Evolutionary conservation across 768 basidiomycete genomes (phyloP).

Genomic region (Leccinum truebloodii): DNA sequence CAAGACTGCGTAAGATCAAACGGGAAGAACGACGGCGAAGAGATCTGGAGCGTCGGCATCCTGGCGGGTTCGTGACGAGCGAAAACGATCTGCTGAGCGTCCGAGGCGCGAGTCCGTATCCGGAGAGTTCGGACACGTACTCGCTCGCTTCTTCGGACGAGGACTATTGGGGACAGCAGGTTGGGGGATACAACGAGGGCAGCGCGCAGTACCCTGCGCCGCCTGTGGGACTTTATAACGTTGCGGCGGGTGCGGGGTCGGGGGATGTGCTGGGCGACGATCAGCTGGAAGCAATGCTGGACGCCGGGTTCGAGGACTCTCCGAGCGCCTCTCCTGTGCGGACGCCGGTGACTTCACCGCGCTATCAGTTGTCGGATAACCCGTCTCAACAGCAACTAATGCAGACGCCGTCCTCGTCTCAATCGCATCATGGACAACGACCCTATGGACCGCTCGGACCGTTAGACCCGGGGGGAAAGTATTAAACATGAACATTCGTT

Average conservation of each 20-base stretch:
- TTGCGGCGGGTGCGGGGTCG: conserved; percentile 30
- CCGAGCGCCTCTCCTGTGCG: conserved; percentile 49
- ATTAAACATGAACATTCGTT: conserved; percentile 33
- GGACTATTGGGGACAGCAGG: conserved; percentile 94
- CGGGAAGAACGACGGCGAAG: conserved; percentile 81
- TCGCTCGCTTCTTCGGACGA: conserved; percentile 89
- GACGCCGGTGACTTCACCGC: conserved; percentile 38
- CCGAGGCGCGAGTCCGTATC: conserved; percentile 59
- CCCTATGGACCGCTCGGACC: conserved; percentile 57
- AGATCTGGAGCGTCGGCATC: conserved; percentile 80
- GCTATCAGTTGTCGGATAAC: conserved; percentile 69
- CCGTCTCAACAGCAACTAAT: conserved; percentile 31
- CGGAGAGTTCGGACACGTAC: conserved; percentile 76
- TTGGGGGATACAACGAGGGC: conserved; percentile 94
- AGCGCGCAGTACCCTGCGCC: conserved; percentile 79
- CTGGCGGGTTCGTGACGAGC: conserved; percentile 61
- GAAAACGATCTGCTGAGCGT: conserved; percentile 66
- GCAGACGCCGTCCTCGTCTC: conserved; percentile 34
- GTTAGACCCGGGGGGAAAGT: conserved; percentile 57
- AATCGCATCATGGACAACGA: conserved; percentile 41
- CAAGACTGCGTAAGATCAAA: conserved; percentile 84
- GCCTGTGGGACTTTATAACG: conserved; percentile 65
- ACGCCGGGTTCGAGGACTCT: conserved; percentile 79
- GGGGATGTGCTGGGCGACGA: conserved; percentile 57
- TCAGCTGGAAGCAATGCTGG: conserved; percentile 91